These are phyloP conservation scores for Phytophthora ramorum DNA, from an alignment of 352 stramenopile species.

Conservation along the genomic window DNA sequence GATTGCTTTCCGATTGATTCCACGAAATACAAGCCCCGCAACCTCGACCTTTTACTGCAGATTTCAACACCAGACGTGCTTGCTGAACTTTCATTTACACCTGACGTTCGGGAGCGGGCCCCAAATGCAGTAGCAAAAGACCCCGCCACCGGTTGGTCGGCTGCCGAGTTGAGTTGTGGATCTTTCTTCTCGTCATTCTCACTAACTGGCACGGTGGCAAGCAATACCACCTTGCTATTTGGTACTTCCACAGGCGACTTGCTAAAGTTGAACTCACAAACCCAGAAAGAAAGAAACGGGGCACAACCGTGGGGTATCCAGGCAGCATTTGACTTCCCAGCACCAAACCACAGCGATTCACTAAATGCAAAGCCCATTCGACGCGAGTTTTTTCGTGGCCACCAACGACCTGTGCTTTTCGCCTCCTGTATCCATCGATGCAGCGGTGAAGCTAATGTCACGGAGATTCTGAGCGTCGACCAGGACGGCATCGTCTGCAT, in stretches of 20 bases:
- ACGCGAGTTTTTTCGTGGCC: conserved; percentile 54
- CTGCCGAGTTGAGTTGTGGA: conserved; percentile 24
- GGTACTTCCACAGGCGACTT: conserved; percentile 42
- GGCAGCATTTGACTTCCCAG: conserved; percentile 43
- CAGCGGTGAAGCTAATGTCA: neutral
- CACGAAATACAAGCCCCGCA: conserved; percentile 45
- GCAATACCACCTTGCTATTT: conserved; percentile 31
- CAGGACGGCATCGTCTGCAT: conserved; percentile 39
- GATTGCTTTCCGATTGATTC: conserved; percentile 45
- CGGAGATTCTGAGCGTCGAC: conserved; percentile 54
- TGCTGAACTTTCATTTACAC: conserved; percentile 22
- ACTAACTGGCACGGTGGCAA: conserved; percentile 12
- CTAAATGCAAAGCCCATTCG: conserved; percentile 16
- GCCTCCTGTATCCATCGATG: conserved; percentile 31
- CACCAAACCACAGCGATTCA: neutral
- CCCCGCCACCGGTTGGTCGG: conserved; percentile 7
- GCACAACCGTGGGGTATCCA: conserved; percentile 9
- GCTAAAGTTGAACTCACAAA: conserved; percentile 41
- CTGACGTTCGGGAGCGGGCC: conserved; percentile 29
- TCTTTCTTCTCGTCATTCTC: conserved; percentile 38
- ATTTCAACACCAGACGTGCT: conserved; percentile 30
- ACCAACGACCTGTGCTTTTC: conserved; percentile 45
- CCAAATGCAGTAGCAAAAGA: conserved; percentile 22
- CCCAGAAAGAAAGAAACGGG: neutral
- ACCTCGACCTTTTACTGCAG: conserved; percentile 35